Percentiles rank a stretch among this genome's conserved stretches.
These are phyloP conservation scores for Fomes fomentarius DNA, from an alignment of 1,284 basidiomycete genomes.

Conservation along the genomic window DNA sequence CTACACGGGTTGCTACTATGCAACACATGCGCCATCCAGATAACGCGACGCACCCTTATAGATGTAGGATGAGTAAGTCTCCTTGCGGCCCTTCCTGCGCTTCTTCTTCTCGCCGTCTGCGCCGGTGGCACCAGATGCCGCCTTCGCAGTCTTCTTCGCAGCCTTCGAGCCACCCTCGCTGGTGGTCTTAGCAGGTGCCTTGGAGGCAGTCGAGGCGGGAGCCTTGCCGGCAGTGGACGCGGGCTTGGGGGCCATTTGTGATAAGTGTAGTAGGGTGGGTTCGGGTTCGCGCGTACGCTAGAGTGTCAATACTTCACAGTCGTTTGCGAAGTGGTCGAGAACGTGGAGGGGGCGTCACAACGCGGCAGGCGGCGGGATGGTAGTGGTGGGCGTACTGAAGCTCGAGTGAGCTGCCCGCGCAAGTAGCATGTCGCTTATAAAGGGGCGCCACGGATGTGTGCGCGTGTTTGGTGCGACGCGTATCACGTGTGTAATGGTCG, in stretches of 20 bases:
- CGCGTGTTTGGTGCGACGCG: slow-evolving; percentile 22
- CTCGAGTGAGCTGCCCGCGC: slow-evolving; percentile 15
- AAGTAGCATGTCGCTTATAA: slow-evolving; percentile 19
- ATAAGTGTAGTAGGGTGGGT: slow-evolving; percentile 11
- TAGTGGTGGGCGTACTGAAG: slow-evolving; percentile 21
- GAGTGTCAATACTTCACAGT: background rate
- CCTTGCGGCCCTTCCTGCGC: slow-evolving; percentile 87
- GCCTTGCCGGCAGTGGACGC: slow-evolving; percentile 84
- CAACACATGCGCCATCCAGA: background rate
- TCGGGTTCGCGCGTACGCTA: background rate
- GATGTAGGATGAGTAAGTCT: slow-evolving; percentile 94
- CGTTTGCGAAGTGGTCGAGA: background rate
- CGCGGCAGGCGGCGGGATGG: slow-evolving; percentile 11
- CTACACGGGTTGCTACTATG: background rate
- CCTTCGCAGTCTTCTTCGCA: slow-evolving; percentile 80
- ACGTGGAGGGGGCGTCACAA: background rate
- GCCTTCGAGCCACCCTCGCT: slow-evolving; percentile 75
- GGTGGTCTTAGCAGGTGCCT: slow-evolving; percentile 78
- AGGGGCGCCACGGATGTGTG: slow-evolving; percentile 24
- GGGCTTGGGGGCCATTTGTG: slow-evolving; percentile 77
- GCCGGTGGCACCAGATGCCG: slow-evolving; percentile 51
- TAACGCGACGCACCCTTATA: slow-evolving; percentile 75
- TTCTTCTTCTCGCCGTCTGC: slow-evolving; percentile 83
- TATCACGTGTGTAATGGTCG: slow-evolving; percentile 16
- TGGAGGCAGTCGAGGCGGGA: slow-evolving; percentile 74